Evolutionary conservation across 345 rosid genomes (phyloP).

Genomic region (Xanthoceras sorbifolium): DNA sequence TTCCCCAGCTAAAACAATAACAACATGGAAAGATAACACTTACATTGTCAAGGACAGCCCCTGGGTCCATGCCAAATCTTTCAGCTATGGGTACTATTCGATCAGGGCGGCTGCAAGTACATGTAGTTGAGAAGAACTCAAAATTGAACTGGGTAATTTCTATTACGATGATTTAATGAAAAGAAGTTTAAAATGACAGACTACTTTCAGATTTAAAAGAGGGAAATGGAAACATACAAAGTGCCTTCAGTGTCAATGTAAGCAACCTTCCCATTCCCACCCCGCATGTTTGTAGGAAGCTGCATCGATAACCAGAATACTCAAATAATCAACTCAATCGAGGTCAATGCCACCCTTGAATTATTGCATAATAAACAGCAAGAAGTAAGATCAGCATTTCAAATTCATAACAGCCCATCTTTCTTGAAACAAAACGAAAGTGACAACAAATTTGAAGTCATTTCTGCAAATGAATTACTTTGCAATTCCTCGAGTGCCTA

Average conservation of each 20-base stretch:
- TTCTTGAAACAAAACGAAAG: background rate
- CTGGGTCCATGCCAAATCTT: slow-evolving; percentile 97
- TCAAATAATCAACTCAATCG: background rate
- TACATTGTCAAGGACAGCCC: slow-evolving; percentile 96
- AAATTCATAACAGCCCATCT: background rate
- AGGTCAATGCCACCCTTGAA: background rate
- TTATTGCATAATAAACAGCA: background rate
- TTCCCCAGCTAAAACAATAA: background rate
- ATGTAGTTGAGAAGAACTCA: slow-evolving; percentile 39
- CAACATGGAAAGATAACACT: slow-evolving; percentile 15
- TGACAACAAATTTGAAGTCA: background rate
- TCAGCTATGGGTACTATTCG: slow-evolving; percentile 86
- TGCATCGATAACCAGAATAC: slow-evolving; percentile 30
- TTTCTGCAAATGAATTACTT: background rate
- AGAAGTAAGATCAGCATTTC: background rate
- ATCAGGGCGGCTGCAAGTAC: slow-evolving; percentile 74
- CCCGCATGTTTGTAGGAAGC: slow-evolving; percentile 85
- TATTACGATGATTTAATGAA: background rate
- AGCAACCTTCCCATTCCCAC: slow-evolving; percentile 95
- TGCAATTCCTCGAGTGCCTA: background rate
- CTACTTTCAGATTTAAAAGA: background rate
- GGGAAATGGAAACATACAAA: slow-evolving; percentile 58
- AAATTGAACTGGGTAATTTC: background rate
- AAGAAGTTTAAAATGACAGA: background rate
- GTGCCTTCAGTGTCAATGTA: slow-evolving; percentile 90